Evolutionary conservation across 495 filamentous ascomycete genomes (phyloP), one percentile per base, ranked within the genome.

Genomic region (Hypoxylon fragiforme): DNA sequence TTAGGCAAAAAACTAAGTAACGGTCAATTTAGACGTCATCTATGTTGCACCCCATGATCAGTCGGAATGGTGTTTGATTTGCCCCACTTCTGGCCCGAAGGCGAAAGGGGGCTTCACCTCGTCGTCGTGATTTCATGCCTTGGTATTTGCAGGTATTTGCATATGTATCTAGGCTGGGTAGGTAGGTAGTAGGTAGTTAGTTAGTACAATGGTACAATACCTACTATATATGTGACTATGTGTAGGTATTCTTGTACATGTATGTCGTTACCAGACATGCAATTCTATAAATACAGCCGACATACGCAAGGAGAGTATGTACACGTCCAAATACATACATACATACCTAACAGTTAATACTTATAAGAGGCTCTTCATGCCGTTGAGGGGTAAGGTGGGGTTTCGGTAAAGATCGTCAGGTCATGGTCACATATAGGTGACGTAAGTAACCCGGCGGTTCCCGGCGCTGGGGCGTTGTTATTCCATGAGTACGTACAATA

Each of bases 371-470:
- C 57, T 60, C 50, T 54, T 48, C 34, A 31, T 20, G 20, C 36
- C 21, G 57, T 54, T 60, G 57, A 60, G 57, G 57, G 57, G 57
- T 60, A 61, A 45, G 42, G 50, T 50, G 51, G 57, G 41, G 22
- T 47, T 47, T 47, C 44, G 57, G 57, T 50, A 50, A 50, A 36
- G 50, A 55, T 60, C 57, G 51, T 61, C 57, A 61, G 57, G 57
- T 55, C 51, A 51, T 56, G 37, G 42, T 45, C 39, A 54, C 57
- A 60, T 54, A 54, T n/a, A 15, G 14, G 58, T 62, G 58, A 62
- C 58, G 58, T 62, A 56, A 43, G 9, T 30, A 51, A 22, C 13
- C 43, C 38, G 48, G 24, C 21, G 35, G 42, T 32, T 44, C 13
- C 51, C 48, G 54, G 55, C 19, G 43, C 37, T 37, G 15, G 55